Evolutionary conservation across 2,329 filamentous ascomycete species (phyloP), one percentile per base, ranked within the genome.

Genomic region (Dothideomycetes sp.): DNA sequence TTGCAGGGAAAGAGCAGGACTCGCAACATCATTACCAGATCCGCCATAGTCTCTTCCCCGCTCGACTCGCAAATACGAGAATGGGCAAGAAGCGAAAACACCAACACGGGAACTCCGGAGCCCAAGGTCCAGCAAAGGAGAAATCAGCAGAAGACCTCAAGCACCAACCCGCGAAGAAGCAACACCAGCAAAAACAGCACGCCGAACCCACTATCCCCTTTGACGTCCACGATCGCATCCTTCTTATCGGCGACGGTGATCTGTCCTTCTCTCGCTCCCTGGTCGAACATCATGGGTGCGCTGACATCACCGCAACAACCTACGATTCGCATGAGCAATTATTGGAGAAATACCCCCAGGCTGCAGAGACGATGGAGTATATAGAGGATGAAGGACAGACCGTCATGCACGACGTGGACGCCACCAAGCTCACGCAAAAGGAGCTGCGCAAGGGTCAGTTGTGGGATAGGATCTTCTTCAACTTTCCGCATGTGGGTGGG

Each of bases 401-500:
- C 22, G 64, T 85, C 1, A 57, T 75, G 27, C 82, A 77, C 64
- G 62, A 62, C 39, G 65, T 87, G 46, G 82, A 88, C 60, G 84
- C 80, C 1, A 77, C 72, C 32, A 81, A 73, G 49, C 70, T 81
- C 55, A 41, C 45, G 12, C 43, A 54, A 33, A 71, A 66, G 45
- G 53, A 63, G 15, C 52, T 71, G 31, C 65, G 62, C 34, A 63
- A 59, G 17, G 60, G 59, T 5, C 53, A 50, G 41, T 60, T 66
- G 3, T 88, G 82, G 70, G 79, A 94, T 59, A 73, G 77, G 41
- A 80, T 96, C 46, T 70, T 89, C 49, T 98, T 96, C 75, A 94
- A 95, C 69, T 98, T 98, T 61, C 91, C 91, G 27, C 91, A 98
- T 65, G 83, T 93, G 3, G 91, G 91, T 47, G 91, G 91, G 34